Base-by-base conservation (phyloP, 345 rosid genomes). In the Reutealis trisperma region DNA sequence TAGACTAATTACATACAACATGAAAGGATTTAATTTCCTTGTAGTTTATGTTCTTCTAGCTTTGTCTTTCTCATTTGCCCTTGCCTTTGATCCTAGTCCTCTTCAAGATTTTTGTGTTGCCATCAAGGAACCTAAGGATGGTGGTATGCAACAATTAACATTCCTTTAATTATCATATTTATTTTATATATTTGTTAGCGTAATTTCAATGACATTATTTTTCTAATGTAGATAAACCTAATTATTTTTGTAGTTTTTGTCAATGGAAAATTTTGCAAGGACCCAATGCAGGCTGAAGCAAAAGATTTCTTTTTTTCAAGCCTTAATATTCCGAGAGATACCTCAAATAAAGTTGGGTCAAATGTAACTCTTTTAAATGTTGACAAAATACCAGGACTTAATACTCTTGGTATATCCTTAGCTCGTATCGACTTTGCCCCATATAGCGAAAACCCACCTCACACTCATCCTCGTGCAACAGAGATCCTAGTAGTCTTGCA, bases 51-150 rank as follows among this genome's bases (percentile, higher is more conserved):
- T 32, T 16, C 25, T 63, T 34, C 3, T 74, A 4, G 63, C 77
- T 47, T 6, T 74, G 72, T 55, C 71, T 27, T 27, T 1, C 30
- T 27, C 30, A 27, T 27, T 27, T 27, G 30, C 30, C 30, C 1
- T 27, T 27, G 30, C 30, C 30, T 27, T 27, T 27, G 30, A 27
- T 27, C 30, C 30, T 27, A 27, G 30, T 27, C 30, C 78, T 37
- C 72, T 74, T 22, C 77, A 52, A 63, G 77, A 64, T 71, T 74
- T 74, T 49, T 74, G 77, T 37, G 70, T 64, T 3, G 72, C 78
- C 54, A 25, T 66, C 6, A 42, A 65, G 1, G 34, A 24, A n/a
- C 6, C 63, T 16, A 25, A 58, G 11, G 49, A 55, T 75, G 71
- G 71, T 55, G 61, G 71, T 55, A 42, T 9, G 34, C 13, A 27